Evolutionary conservation across 2,329 filamentous ascomycete genomes (phyloP).

Genomic region (Bimuria novae-zelandiae): DNA sequence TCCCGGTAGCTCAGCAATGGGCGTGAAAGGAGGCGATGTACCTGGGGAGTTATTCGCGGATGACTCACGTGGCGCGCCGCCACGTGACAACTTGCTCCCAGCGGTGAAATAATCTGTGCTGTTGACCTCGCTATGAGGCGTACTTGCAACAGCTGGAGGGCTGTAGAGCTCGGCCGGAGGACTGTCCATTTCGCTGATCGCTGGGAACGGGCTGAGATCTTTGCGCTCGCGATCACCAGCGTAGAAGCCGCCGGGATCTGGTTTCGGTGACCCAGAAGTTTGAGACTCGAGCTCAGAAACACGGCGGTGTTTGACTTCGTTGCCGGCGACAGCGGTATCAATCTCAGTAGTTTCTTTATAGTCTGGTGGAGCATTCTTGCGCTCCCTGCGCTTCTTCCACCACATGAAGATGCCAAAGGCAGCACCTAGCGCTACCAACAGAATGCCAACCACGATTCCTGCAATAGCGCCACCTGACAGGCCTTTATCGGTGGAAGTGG

Average conservation of each 20-base stretch:
- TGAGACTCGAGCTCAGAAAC: constrained; percentile 44
- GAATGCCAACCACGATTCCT: constrained; percentile 41
- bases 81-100: constrained; percentile 20
- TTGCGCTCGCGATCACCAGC: constrained; percentile 24
- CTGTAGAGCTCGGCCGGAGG: constrained; percentile 41
- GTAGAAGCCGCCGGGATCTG: constrained; percentile 32
- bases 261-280: constrained; percentile 29
- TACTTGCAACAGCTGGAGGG: constrained; percentile 25
- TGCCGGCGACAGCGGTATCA: constrained; percentile 32
- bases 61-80: constrained; percentile 31
- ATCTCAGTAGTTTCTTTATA: constrained; percentile 27
- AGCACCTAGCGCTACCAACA: constrained; percentile 28
- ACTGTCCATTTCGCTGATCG: constrained; percentile 43
- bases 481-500: constrained; percentile 15
- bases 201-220: constrained; percentile 24
- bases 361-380: constrained; percentile 3
- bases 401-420: constrained; percentile 34
- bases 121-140: constrained; percentile 15
- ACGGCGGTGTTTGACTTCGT: constrained; percentile 37
- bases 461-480: constrained; percentile 38
- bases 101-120: constrained; percentile 33
- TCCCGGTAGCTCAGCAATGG: constrained; percentile 37
- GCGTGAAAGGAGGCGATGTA: constrained; percentile 12
- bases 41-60: constrained; percentile 32
- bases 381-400: constrained; percentile 28